phyloP scores from a whole-genome alignment of 805 yeast species.

The Debaryomyces maramus region DNA sequence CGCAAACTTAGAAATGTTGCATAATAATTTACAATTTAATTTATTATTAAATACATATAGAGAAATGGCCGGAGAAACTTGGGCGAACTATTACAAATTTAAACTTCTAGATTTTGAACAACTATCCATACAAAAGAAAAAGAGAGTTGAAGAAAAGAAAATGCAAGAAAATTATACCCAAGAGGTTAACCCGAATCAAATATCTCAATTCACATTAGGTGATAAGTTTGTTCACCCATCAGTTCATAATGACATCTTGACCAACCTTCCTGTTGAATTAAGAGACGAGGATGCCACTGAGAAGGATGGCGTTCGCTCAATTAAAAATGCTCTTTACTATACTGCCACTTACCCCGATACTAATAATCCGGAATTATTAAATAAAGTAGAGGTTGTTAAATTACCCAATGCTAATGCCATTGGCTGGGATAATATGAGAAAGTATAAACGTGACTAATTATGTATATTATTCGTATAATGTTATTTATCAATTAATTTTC shows the following conservation, averaged over 20 bases:
- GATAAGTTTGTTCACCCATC: conserved; percentile 36
- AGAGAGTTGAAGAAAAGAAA: conserved; percentile 12
- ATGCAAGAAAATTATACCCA: conserved; percentile 5
- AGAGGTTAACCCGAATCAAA: conserved; percentile 4
- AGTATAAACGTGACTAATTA: conserved; percentile 21
- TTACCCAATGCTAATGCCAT: conserved; percentile 43
- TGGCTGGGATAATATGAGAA: conserved; percentile 45
- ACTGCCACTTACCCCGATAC: conserved; percentile 30
- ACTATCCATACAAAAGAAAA: conserved; percentile 16
- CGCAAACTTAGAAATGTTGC: conserved; percentile 44
- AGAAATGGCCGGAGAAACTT: conserved; percentile 38
- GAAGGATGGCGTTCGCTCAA: conserved; percentile 10
- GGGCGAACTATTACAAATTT: conserved; percentile 40
- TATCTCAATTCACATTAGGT: conserved; percentile 1
- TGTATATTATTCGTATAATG: not conserved
- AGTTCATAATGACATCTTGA: conserved; percentile 31
- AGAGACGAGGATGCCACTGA: conserved; percentile 14
- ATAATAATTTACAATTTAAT: conserved; percentile 42
- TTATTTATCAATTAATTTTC: not conserved
- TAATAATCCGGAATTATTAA: conserved; percentile 32
- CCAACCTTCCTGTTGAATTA: conserved; percentile 34
- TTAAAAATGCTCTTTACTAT: conserved; percentile 38
- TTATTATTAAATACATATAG: conserved; percentile 40
- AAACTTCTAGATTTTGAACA: conserved; percentile 42
- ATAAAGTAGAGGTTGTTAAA: conserved; percentile 39